Base-by-base conservation (phyloP, 768 basidiomycete species). In the Lanmaoa pseudosensibilis region DNA sequence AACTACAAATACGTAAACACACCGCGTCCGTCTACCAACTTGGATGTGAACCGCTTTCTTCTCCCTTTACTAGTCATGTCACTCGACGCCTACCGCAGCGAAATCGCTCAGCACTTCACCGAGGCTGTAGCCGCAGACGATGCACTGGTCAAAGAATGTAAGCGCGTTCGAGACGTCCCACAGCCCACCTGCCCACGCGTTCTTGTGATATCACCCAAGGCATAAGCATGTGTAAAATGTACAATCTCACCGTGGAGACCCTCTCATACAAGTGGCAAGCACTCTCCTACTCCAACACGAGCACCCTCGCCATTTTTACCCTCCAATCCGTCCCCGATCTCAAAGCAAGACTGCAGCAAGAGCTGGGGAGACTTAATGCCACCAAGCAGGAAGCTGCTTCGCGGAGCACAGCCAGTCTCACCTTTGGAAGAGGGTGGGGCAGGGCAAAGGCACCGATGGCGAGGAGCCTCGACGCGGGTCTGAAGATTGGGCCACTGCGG, bases 211-310 rank as follows among this genome's bases (percentile, higher is more conserved):
- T 36, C 12, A 52, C 15, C 51, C 64, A 57, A 91, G 89, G 88
- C 60, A 77, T 80, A 33, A 76, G 77, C 25, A 76, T 91, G 57
- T 92, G 90, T 67, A 75, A 80, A 66, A 81, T 80, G 61, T 87
- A 84, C 73, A 79, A 81, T 55, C 36, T 86, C 38, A 60, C 73
- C 32, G 77, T 84, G 21, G 77, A 83, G 23, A 67, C 74, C 46
- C 76, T 92, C 19, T 77, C 77, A 39, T 91, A 76, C 71, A 91
- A 90, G 68, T 84, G 86, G 78, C 86, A 92, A 65, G 87, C 87
- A 52, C 74, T 67, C 33, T 63, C 59, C 15, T 76, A 67, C 47
- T 69, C 61, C 19, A 65, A 48, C 44, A 67, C 64, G n/a, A 59
- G 38, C 30, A 62, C 65, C 4, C 18, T 82, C 40, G 77, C 77